Base-by-base conservation (phyloP, 75 land plant species). In the Selaginella tamariscina region DNA sequence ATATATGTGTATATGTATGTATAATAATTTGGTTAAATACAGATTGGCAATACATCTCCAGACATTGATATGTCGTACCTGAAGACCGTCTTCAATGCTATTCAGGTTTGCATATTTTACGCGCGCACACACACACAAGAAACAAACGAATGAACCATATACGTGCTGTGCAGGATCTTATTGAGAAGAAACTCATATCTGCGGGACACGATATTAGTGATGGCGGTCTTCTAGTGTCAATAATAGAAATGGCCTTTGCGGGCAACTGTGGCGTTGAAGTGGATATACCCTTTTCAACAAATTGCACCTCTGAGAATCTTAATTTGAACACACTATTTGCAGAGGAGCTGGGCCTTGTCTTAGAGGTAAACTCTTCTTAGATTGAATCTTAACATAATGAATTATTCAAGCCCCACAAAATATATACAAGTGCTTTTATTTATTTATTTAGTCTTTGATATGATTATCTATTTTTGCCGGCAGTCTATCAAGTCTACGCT, bases 161-260 rank as follows among this genome's bases (percentile, higher is more conserved):
- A 15, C 11, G 15, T 39, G 15, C 2, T 65, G 66, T 39, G 20
- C 75, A 79, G 76, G 79, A 74, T 0, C 79, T 93, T 29, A 33
- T 89, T 22, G 79, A 70, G 5, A 82, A 80, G 39, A 75, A 72
- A 23, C 68, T 84, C 27, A 80, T 93, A n/a, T 87, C 98, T 29
- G 82, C 95, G 56, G 95, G 98, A 44, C 98, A 93, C 77, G 98
- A 93, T 68, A 79, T 88, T 26, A 93, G 95, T 75, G 98, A 89
- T 83, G 98, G 98, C 64, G 98, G 94, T 2, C 66, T 92, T 13
- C 22, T 88, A 63, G 86, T 84, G 8, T 70, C 79, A 65, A 68
- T 85, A 55, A 73, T 88, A 31, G 97, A 92, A 74, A 92, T 92
- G 94, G 94, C 97, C 62, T 92, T 88, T 84, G 88, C 94, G 60